Evolutionary conservation across 352 stramenopile genomes (phyloP), one percentile per base, ranked within the genome.

Genomic region (Pythium brassicae): DNA sequence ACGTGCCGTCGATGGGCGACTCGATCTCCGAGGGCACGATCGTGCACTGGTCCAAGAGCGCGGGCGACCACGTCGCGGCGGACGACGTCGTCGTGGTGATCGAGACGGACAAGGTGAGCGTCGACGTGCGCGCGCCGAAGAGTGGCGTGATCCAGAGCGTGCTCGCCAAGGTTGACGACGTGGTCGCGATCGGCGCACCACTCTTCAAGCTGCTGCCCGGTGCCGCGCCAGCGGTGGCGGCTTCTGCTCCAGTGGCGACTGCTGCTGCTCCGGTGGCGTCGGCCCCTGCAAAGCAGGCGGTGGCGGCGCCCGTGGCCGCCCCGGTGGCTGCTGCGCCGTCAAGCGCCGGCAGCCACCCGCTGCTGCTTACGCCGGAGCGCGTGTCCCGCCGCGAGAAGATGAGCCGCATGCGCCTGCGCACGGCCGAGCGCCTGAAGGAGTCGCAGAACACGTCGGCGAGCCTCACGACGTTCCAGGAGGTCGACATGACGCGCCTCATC

Each of bases 391-490:
- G 32, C 32, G 32, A 37, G 56, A 73, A 99, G 85, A 98, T 99
- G 92, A 98, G 87, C 53, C 81, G 89, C 49, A 93, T 99, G 79
- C 96, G 98, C 60, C 63, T 96, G 57, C 94, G 95, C 55, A 93
- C 98, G 46, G 97, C 97, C 14, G 72, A 97, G 55, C 86, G 97
- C 47, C 83, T 99, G 50, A 99, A 99, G 71, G 96, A 98, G 64
- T 96, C 95, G 29, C 97, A 99, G 83, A 99, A 99, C 76, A 95
- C 90, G 23, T 95, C 96, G 23, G 97, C 97, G 29, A 98, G 99
- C 87, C 83, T 99, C 12, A 99, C 96, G 19, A 99, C 97, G 45
- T 99, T 99, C 83, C 97, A 99, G 72, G 97, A 99, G 74, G 95
- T 87, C 55, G 97, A 99, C 69, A 91, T 99, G 78, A 83, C 89